Percentiles rank a stretch among this genome's conserved stretches.
Conservation (phyloP, 2,329 filamentous ascomycete species). For the Xenoacremonium recifei region DNA sequence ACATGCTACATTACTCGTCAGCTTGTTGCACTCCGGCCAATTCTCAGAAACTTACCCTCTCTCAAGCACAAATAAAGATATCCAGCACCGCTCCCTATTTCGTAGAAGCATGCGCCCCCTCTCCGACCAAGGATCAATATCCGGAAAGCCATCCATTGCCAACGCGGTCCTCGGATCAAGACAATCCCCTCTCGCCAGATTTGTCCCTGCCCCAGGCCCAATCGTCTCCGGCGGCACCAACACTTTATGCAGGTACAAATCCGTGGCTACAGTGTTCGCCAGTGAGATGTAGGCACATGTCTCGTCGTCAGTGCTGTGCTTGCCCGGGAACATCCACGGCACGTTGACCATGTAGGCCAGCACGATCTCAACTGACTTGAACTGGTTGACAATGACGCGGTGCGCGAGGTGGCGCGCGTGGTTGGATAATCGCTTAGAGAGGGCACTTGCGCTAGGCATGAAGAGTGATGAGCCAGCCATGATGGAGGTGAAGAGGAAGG, state of each 20-base stretch:
- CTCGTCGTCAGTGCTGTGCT: constrained; percentile 69
- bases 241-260: constrained; percentile 69
- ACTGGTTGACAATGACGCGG: constrained; percentile 58
- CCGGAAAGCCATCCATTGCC: constrained; percentile 64
- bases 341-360: constrained; percentile 74
- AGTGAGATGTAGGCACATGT: constrained; percentile 70
- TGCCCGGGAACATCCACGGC: constrained; percentile 70
- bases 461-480: constrained; percentile 68
- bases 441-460: constrained; percentile 58
- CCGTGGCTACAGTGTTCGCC: constrained; percentile 67
- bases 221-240: constrained; percentile 53
- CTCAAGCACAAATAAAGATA: constrained; percentile 71
- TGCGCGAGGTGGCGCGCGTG: constrained; percentile 64
- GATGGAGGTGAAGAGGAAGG: constrained; percentile 71
- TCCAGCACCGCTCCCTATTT: constrained; percentile 67
- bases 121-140: constrained; percentile 60
- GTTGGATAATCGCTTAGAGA: constrained; percentile 64
- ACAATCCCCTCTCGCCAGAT: constrained; percentile 62
- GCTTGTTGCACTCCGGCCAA: not conserved
- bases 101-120: constrained; percentile 61
- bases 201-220: constrained; percentile 43
- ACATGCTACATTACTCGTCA: constrained; percentile 46
- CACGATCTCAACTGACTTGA: constrained; percentile 71
- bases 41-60: constrained; percentile 48
- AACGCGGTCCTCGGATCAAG: constrained; percentile 66